Base-by-base conservation (phyloP, 1,284 basidiomycete species). In the Papiliotrema terrestris region DNA sequence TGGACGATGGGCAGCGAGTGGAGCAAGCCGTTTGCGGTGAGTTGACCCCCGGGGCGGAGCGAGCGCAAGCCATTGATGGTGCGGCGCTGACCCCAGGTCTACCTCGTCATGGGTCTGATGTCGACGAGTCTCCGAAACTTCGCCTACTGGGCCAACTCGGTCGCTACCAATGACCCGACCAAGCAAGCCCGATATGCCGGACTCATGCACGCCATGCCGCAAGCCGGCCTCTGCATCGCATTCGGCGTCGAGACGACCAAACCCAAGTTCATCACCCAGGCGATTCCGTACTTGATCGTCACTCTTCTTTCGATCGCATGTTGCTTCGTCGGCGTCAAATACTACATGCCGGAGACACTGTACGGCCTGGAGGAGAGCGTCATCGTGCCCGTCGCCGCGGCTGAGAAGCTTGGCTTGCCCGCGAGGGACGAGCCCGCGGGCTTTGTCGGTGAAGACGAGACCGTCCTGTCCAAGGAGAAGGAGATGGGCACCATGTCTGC, bases 161-260 rank as follows among this genome's bases (percentile, higher is more conserved):
- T 52, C 8, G 50, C 50, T n/a, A 45, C 41, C 15, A 52, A 52
- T 29, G 50, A 52, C 26, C 50, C 50, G 9, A n/a, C 36, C 48
- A 49, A 49, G 25, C 48, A 49, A 45, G 39, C 41, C 23, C 45
- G 45, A 5, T 49, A 54, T 41, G 45, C 45, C 25, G 52, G 45
- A 4, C 25, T 54, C 22, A 29, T 54, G 45, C 52, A 54, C 52
- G 35, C 45, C 20, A 54, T 54, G 52, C 52, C 45, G 4, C 44
- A 54, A 32, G 52, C 44, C 3, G 52, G 45, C 9, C 29, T 54
- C 8, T 29, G 32, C 37, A 17, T 54, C 6, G 46, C 52, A 3
- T 54, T 54, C 25, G 52, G 52, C 39, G 38, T 54, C 37, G 52
- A 54, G 29, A 54, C 45, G 20, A 47, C 45, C 14, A 54, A 54